Percentiles rank a stretch among this genome's conserved stretches.
phyloP scores from a whole-genome alignment of 345 rosid genomes.

The Pelargonium nanum region DNA sequence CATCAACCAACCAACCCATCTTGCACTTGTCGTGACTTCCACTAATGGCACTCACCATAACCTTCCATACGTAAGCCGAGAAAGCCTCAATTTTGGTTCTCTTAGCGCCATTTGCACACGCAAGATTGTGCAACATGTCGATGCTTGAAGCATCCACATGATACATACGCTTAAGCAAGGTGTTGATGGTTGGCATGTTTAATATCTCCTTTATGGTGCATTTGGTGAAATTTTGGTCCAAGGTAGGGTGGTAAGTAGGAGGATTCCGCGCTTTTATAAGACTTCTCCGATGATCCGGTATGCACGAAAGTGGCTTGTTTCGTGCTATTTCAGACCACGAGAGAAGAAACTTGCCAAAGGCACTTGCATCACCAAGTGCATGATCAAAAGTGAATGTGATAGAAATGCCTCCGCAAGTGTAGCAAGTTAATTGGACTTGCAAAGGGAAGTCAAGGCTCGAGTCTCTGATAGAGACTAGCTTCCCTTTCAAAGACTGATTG shows the following conservation, averaged over 20 bases:
- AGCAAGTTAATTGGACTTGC: constrained; percentile 54
- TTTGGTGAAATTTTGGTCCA: constrained; percentile 44
- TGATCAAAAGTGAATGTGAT: constrained; percentile 72
- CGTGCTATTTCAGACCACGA: constrained; percentile 65
- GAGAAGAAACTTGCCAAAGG: constrained; percentile 54
- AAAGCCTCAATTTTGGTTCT: constrained; percentile 78
- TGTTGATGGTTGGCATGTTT: constrained; percentile 37
- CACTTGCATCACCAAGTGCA: constrained; percentile 70
- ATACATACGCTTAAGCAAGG: constrained; percentile 59
- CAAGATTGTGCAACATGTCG: constrained; percentile 39
- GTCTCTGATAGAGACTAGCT: constrained; percentile 38
- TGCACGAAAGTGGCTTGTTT: constrained; percentile 42
- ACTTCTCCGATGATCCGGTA: constrained; percentile 54
- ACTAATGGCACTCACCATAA: constrained; percentile 40
- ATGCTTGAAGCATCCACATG: constrained; percentile 44
- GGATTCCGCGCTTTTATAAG: constrained; percentile 44
- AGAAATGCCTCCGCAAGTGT: constrained; percentile 57
- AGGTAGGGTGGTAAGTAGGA: constrained; percentile 39
- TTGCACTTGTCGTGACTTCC: constrained; percentile 41
- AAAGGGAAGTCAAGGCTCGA: constrained; percentile 30
- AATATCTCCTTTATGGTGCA: constrained; percentile 58
- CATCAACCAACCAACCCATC: constrained; percentile 91
- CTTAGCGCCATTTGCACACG: constrained; percentile 31
- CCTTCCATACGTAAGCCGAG: constrained; percentile 79
- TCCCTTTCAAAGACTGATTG: constrained; percentile 35